Percentiles rank a stretch among this genome's conserved stretches.
These are phyloP conservation scores for Candolleomyces eurysporus DNA, from an alignment of 768 basidiomycete species.

Conservation along the genomic window DNA sequence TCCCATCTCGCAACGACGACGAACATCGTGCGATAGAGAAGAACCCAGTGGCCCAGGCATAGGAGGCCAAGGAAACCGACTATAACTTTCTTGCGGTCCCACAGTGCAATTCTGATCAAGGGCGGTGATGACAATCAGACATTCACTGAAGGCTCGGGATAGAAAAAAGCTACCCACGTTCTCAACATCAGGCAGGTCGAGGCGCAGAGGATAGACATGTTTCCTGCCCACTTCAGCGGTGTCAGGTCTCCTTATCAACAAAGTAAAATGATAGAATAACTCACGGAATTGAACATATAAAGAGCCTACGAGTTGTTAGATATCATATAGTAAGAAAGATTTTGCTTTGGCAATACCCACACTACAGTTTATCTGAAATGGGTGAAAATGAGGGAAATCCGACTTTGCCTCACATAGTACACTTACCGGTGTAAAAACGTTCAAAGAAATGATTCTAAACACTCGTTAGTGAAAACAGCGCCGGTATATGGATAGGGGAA, in stretches of 20 bases:
- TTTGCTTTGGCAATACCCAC: slow-evolving; percentile 32
- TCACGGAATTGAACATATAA: slow-evolving; percentile 67
- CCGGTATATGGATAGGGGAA: neutral
- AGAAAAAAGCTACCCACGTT: slow-evolving; percentile 43
- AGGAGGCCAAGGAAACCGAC: slow-evolving; percentile 50
- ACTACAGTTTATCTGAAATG: slow-evolving; percentile 53
- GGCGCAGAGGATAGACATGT: slow-evolving; percentile 62
- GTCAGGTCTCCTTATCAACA: neutral
- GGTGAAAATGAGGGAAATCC: neutral
- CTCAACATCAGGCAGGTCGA: slow-evolving; percentile 70
- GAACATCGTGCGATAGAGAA: slow-evolving; percentile 71
- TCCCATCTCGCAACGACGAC: slow-evolving; percentile 60
- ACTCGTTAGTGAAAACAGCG: neutral
- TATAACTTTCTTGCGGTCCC: slow-evolving; percentile 58
- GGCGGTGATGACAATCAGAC: neutral
- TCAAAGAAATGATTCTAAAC: slow-evolving; percentile 55
- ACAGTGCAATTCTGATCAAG: slow-evolving; percentile 56
- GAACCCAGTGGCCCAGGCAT: slow-evolving; percentile 61
- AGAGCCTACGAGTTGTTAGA: slow-evolving; percentile 41
- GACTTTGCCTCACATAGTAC: neutral
- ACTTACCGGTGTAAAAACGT: slow-evolving; percentile 47
- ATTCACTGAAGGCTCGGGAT: slow-evolving; percentile 4
- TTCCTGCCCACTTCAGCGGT: slow-evolving; percentile 52
- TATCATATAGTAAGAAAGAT: neutral
- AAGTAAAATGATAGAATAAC: slow-evolving; percentile 9